Base-by-base conservation (phyloP, 108 stramenopile species). In the Pelagomonas calceolata region DNA sequence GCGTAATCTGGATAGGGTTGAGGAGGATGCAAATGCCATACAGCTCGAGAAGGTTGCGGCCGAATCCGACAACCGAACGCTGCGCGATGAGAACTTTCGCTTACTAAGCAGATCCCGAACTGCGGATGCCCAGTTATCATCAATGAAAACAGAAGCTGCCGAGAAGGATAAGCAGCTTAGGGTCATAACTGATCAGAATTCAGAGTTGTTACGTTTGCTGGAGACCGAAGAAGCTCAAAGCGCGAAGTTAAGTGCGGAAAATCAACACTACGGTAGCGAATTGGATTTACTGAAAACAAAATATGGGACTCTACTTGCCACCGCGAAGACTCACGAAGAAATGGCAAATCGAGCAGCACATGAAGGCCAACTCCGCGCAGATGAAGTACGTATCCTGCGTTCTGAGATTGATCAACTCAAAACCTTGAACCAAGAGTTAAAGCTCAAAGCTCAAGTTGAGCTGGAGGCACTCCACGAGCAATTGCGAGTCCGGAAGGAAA, bases 401-500 rank as follows among this genome's bases (percentile, higher is more conserved):
- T 73, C 79, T 30, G 92, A 91, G 68, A 71, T 77, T 65, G 90
- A 92, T 70, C 85, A 87, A 69, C 72, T 92, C n/a, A 89, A 84
- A 63, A 74, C 73, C 36, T 79, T 82, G 63, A 86, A 86, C 70
- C 78, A 84, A 10, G 89, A 91, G 73, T 73, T 90, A 68, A 67
- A 82, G 51, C 80, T 89, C 68, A 86, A 89, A 70, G 80, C 89
- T 26, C 87, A 88, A 65, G 88, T 92, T n/a, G 91, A 92, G 75
- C 72, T 92, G 21, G 90, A 91, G 77, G 78, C 89, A 21, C 73
- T 88, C 66, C 82, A 92, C 66, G 91, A 92, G 70, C 91, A 92
- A 82, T 84, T 92, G 30, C 79, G 91, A 0, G 84, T 92, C 66
- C 80, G 91, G 36, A 92, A 91, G 76, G 89, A 91, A 76, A 92